phyloP scores from a whole-genome alignment of 169 alveolate species.

The Plasmodium adleri region DNA sequence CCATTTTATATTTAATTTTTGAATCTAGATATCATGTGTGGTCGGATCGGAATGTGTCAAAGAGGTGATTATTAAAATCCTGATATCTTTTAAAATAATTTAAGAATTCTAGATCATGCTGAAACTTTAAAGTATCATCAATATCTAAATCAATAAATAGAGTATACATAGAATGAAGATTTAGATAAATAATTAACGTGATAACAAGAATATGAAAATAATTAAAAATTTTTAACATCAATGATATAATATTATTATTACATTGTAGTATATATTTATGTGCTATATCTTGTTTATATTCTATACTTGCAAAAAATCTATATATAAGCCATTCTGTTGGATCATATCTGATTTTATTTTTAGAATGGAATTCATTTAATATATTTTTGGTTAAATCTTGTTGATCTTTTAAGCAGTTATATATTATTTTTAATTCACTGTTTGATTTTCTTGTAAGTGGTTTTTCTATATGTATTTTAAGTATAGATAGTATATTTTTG shows the following conservation, averaged over 20 bases:
- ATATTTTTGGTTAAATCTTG: not conserved
- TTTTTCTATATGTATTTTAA: constrained; percentile 4
- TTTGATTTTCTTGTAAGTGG: not conserved
- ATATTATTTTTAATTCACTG: not conserved
- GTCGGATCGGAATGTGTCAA: not conserved
- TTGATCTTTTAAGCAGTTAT: not conserved
- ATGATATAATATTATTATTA: constrained; percentile 15
- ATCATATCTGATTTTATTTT: constrained; percentile 3
- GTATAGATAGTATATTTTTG: not conserved
- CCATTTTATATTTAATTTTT: no score
- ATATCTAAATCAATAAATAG: constrained; percentile 10
- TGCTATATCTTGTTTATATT: constrained; percentile 1
- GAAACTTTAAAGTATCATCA: not conserved
- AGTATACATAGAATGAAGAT: constrained; percentile 8
- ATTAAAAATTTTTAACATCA: constrained; percentile 1
- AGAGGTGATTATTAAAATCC: not conserved
- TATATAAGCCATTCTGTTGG: not conserved
- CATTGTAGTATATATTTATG: not conserved
- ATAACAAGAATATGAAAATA: constrained; percentile 19
- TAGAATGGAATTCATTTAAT: not conserved
- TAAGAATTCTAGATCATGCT: constrained; percentile 10
- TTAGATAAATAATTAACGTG: not conserved
- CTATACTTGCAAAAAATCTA: not conserved
- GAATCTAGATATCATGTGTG: no score
- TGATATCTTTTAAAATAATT: not conserved